A percentile compares a stretch with the other conserved stretches of the same genome.
These are phyloP conservation scores for Suhomyces pyralidae DNA, from an alignment of 805 yeast species.

Conservation along the genomic window DNA sequence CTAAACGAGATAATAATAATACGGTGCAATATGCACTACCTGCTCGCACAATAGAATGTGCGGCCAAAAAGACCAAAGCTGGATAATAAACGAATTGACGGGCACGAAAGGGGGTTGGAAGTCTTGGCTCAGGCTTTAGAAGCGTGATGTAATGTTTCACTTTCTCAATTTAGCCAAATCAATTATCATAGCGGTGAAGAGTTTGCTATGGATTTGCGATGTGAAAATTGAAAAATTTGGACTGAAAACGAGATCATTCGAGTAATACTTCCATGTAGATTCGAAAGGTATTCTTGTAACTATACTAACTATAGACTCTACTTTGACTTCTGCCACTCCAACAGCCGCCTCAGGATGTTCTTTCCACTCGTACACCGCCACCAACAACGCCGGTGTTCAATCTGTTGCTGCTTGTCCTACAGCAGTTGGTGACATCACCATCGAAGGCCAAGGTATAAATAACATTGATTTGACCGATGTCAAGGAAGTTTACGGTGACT, in stretches of 20 bases:
- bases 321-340: slow-evolving; percentile 52
- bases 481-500: slow-evolving; percentile 71
- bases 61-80: background rate
- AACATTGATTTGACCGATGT: slow-evolving; percentile 71
- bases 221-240: background rate
- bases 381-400: slow-evolving; percentile 78
- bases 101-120: background rate
- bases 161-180: no score
- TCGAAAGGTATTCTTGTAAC: background rate
- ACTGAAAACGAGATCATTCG: background rate
- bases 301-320: slow-evolving; percentile 31
- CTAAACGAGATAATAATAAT: background rate
- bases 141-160: no score
- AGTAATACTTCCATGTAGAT: no score
- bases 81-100: background rate
- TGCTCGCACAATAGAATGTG: background rate
- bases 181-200: no score
- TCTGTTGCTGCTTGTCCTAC: slow-evolving; percentile 69
- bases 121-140: background rate
- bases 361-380: slow-evolving; percentile 63
- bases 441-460: slow-evolving; percentile 59
- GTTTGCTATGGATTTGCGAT: no score
- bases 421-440: slow-evolving; percentile 73
- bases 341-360: slow-evolving; percentile 64
- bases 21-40: background rate